These are phyloP conservation scores for Rosa multiflora DNA, from an alignment of 306 rosid species.

Conservation along the genomic window DNA sequence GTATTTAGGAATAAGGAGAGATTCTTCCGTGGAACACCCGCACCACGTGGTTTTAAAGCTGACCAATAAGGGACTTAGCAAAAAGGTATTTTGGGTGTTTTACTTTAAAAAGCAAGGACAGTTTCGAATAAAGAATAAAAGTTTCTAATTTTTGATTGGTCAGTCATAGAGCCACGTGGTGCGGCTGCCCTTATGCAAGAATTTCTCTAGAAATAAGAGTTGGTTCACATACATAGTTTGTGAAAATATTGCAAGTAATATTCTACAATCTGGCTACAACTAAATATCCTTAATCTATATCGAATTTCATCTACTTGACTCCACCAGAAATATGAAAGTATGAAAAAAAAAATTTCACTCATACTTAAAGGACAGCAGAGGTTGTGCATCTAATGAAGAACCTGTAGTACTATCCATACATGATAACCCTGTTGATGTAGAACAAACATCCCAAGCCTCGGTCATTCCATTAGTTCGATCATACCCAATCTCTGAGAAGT, in stretches of 20 bases:
- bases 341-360: background rate
- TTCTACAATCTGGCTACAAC: background rate
- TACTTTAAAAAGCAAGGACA: too few species aligned
- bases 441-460: background rate
- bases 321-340: too few species aligned
- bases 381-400: conserved; percentile 2
- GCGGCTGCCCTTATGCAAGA: too few species aligned
- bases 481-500: conserved; percentile 9
- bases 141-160: too few species aligned
- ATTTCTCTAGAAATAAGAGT: background rate
- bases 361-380: background rate
- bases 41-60: too few species aligned
- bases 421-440: background rate
- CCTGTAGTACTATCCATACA: background rate
- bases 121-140: too few species aligned
- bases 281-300: background rate
- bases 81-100: too few species aligned
- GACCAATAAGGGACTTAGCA: too few species aligned
- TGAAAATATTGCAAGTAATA: too few species aligned
- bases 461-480: background rate
- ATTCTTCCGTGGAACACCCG: too few species aligned
- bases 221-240: background rate
- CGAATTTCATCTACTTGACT: background rate
- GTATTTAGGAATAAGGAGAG: background rate
- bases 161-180: too few species aligned